A percentile compares a stretch with the other conserved stretches of the same genome.
phyloP scores from a whole-genome alignment of 148 eudicot genomes.

The Agrostemma githago region DNA sequence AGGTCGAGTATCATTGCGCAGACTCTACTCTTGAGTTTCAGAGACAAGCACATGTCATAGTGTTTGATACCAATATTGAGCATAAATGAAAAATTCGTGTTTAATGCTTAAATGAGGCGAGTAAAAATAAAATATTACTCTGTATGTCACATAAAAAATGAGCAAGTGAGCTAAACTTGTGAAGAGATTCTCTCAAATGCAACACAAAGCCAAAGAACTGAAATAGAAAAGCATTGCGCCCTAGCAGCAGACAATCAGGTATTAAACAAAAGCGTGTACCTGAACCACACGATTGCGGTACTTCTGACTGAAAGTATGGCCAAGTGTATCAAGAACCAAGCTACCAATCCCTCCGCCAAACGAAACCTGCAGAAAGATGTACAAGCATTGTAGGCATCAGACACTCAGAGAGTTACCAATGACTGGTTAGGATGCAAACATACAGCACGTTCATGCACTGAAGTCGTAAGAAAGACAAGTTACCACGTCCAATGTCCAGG shows the following conservation, averaged over 20 bases:
- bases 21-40: no score
- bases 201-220: background rate
- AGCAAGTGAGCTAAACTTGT: background rate
- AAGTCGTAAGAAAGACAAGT: slow-evolving; percentile 7
- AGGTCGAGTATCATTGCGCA: background rate
- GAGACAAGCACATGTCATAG: background rate
- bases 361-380: slow-evolving; percentile 43
- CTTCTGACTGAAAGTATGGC: slow-evolving; percentile 73
- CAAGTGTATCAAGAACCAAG: slow-evolving; percentile 79
- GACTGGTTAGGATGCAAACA: background rate
- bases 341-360: slow-evolving; percentile 66
- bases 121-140: no score
- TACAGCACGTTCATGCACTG: background rate
- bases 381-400: background rate
- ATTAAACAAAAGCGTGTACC: slow-evolving; percentile 33
- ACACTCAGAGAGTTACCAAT: background rate
- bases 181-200: background rate
- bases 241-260: background rate
- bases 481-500: slow-evolving; percentile 77
- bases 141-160: no score
- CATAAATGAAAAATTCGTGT: background rate
- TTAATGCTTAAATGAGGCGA: no score
- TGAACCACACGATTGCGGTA: slow-evolving; percentile 89
- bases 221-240: slow-evolving; percentile 7
- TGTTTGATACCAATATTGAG: background rate